A percentile compares a stretch with the other conserved stretches of the same genome.
Conservation (phyloP, 441 rosid species). For the Pelargonium exstipulatum region DNA sequence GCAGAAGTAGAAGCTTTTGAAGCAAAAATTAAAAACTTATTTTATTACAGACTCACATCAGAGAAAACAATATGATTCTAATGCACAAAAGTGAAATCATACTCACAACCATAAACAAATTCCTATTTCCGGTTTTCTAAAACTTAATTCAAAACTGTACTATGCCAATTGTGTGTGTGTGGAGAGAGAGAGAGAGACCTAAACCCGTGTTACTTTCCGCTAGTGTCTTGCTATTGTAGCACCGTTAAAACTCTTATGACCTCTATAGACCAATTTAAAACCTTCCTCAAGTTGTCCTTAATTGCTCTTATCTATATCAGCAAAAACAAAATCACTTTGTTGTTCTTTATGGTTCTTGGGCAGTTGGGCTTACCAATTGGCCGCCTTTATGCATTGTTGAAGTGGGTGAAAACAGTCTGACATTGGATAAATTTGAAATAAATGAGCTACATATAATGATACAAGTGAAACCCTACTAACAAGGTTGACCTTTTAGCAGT, state of each 20-base stretch:
- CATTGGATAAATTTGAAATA: no score
- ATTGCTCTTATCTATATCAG: background rate
- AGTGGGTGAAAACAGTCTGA: no score
- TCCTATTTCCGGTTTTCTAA: background rate
- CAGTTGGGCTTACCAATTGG: background rate
- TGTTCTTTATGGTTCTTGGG: background rate
- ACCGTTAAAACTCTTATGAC: background rate
- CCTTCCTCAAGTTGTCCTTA: background rate
- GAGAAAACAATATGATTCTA: background rate
- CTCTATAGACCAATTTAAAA: slow-evolving; percentile 5
- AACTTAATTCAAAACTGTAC: background rate
- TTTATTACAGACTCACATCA: background rate
- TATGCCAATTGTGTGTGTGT: background rate
- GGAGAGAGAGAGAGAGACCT: background rate
- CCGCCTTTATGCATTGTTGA: background rate
- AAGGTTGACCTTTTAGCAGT: no score
- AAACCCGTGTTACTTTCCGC: background rate
- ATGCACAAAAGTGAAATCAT: background rate
- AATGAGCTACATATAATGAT: no score
- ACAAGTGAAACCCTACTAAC: no score
- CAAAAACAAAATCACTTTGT: background rate
- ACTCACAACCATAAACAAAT: background rate
- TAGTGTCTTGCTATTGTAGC: slow-evolving; percentile 2
- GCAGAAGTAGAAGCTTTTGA: background rate
- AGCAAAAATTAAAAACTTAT: background rate